A percentile compares a stretch with the other conserved stretches of the same genome.
These are phyloP conservation scores for Guadua angustifolia DNA, from an alignment of 176 grass and related monocot species.

Conservation along the genomic window DNA sequence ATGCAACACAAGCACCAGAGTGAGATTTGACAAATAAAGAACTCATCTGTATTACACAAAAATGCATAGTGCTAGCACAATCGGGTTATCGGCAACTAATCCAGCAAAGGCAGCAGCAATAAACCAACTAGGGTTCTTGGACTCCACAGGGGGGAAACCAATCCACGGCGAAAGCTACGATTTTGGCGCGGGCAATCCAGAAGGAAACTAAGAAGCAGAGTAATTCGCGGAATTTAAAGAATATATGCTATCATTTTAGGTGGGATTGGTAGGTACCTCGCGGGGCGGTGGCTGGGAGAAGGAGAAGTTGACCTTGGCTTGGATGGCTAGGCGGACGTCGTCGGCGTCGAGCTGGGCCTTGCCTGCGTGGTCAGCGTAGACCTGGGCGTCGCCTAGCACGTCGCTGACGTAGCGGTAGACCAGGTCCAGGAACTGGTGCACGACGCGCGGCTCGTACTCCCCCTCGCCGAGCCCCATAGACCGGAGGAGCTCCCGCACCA, in stretches of 20 bases:
- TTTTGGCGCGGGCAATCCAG: neutral
- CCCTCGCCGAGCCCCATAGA: constrained; percentile 87
- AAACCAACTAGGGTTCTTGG: constrained; percentile 39
- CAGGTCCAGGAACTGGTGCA: constrained; percentile 95
- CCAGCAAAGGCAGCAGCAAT: neutral
- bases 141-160: neutral
- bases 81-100: neutral
- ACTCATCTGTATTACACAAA: neutral
- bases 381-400: constrained; percentile 76
- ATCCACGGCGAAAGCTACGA: neutral
- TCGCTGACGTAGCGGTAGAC: constrained; percentile 91
- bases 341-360: constrained; percentile 88
- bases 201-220: neutral
- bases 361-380: constrained; percentile 87
- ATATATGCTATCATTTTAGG: neutral
- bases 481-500: constrained; percentile 88
- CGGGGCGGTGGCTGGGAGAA: constrained; percentile 98
- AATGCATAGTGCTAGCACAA: neutral
- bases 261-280: constrained; percentile 60
- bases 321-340: constrained; percentile 86
- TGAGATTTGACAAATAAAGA: neutral
- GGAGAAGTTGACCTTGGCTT: constrained; percentile 96
- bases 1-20: neutral
- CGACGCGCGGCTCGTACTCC: constrained; percentile 90
- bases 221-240: neutral